Conservation (phyloP, 805 yeast genomes). For the Yarrowia sp. region DNA sequence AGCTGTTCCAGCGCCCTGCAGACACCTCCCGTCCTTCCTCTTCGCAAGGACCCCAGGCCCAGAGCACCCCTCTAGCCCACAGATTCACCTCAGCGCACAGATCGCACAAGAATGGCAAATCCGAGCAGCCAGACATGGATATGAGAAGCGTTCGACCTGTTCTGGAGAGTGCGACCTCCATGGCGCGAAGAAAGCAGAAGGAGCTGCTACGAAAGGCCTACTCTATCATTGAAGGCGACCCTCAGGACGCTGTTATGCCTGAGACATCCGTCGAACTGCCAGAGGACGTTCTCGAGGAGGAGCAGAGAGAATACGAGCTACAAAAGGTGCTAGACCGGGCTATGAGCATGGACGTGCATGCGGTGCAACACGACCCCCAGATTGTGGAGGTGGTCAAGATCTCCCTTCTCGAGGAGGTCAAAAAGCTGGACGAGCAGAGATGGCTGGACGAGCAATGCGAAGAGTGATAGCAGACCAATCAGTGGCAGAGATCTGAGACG, state of each 20-base stretch:
- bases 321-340: constrained; percentile 17
- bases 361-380: constrained; percentile 4
- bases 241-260: constrained; percentile 11
- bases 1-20: constrained; percentile 8
- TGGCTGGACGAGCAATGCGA: constrained; percentile 23
- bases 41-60: not conserved
- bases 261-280: constrained; percentile 20
- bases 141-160: constrained; percentile 3
- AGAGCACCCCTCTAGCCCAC: constrained; percentile 12
- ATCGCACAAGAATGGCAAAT: not conserved
- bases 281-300: constrained; percentile 14
- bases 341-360: constrained; percentile 9
- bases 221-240: constrained; percentile 19
- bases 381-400: constrained; percentile 4
- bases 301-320: constrained; percentile 18
- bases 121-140: constrained; percentile 1
- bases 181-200: constrained; percentile 21
- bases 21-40: not conserved
- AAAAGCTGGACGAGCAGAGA: not conserved
- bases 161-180: constrained; percentile 3
- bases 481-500: not conserved
- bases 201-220: constrained; percentile 2
- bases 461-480: not conserved
- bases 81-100: constrained; percentile 7
- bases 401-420: constrained; percentile 18